phyloP scores from a whole-genome alignment of 768 basidiomycete species.

The Lentinula guzmanii region DNA sequence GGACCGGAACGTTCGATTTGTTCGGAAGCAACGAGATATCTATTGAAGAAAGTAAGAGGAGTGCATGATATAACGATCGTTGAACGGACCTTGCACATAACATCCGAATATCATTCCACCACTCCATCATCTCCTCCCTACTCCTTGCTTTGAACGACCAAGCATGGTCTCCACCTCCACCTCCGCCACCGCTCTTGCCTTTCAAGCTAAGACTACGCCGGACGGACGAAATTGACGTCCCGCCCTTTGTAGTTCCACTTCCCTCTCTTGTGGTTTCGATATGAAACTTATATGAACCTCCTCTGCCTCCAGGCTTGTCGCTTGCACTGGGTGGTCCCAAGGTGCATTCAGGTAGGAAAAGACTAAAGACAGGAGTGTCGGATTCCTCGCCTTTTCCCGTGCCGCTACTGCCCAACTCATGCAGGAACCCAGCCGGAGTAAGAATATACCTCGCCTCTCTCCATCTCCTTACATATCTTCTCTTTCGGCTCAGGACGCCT shows the following conservation, averaged over 20 bases:
- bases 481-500: constrained; percentile 92
- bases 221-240: constrained; percentile 28
- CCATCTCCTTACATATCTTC: constrained; percentile 85
- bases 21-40: constrained; percentile 93
- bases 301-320: constrained; percentile 21
- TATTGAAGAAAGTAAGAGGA: neutral
- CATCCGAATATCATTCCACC: constrained; percentile 99
- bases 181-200: constrained; percentile 8
- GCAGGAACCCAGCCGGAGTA: constrained; percentile 93
- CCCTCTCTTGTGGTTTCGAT: constrained; percentile 90
- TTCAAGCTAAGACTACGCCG: constrained; percentile 14
- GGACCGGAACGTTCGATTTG: constrained; percentile 89
- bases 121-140: constrained; percentile 98
- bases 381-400: constrained; percentile 54
- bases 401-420: constrained; percentile 71
- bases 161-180: constrained; percentile 43
- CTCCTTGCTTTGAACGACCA: constrained; percentile 89
- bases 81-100: constrained; percentile 83
- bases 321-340: constrained; percentile 79
- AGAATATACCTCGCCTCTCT: constrained; percentile 87
- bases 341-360: constrained; percentile 94
- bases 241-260: constrained; percentile 55
- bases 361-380: constrained; percentile 64
- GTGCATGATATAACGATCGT: constrained; percentile 38
- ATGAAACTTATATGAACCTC: constrained; percentile 91